Percentiles rank a stretch among this genome's conserved stretches.
These are phyloP conservation scores for Platanthera guangdongensis DNA, from an alignment of 106 monocot species.

Conservation along the genomic window DNA sequence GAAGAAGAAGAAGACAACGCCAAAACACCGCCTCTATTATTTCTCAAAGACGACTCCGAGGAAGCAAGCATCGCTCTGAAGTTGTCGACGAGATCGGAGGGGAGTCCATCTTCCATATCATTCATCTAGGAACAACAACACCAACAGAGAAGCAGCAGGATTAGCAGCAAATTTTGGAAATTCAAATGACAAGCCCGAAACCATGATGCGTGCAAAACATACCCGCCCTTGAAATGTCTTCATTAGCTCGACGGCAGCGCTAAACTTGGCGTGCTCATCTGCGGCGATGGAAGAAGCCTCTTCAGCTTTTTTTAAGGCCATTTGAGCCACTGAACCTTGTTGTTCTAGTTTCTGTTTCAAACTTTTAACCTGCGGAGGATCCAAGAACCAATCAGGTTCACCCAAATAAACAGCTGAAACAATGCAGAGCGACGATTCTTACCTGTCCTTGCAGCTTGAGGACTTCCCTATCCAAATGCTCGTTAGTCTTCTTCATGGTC, in stretches of 20 bases:
- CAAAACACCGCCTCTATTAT: not conserved
- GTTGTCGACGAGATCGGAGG: conserved; percentile 31
- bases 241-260: conserved; percentile 20
- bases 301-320: conserved; percentile 49
- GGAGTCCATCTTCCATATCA: conserved; percentile 35
- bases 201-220: not conserved
- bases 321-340: conserved; percentile 33
- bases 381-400: no score
- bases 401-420: no score
- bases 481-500: conserved; percentile 43
- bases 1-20: no score
- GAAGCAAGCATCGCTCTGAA: conserved; percentile 28
- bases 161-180: no score
- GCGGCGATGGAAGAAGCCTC: conserved; percentile 25
- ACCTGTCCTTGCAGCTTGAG: conserved; percentile 42
- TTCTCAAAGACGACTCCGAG: conserved; percentile 33
- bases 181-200: no score
- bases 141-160: not conserved
- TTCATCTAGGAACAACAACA: conserved; percentile 40
- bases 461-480: conserved; percentile 43
- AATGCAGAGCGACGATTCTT: conserved; percentile 1
- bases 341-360: conserved; percentile 40
- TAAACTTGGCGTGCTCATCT: conserved; percentile 32
- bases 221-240: conserved; percentile 39
- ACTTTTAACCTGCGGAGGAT: not conserved